Percentiles rank a stretch among this genome's conserved stretches.
Evolutionary conservation across 495 filamentous ascomycete genomes (phyloP).

Genomic region (Neurospora sp.): DNA sequence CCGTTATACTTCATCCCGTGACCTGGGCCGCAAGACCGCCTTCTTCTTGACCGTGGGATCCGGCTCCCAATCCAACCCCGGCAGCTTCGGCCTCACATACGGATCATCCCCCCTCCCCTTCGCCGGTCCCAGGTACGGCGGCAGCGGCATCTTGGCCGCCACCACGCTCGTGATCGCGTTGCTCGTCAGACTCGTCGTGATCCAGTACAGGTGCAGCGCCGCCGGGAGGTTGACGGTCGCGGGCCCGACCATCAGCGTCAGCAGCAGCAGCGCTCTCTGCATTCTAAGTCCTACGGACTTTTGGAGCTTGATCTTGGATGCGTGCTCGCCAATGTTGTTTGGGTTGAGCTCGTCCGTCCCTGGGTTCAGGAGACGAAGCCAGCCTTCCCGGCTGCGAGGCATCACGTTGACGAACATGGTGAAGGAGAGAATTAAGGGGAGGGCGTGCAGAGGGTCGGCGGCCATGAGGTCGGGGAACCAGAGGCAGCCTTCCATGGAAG

Average conservation of each 20-base stretch:
- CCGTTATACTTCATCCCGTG: not conserved
- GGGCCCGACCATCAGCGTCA: slow-evolving; percentile 36
- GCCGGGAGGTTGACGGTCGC: slow-evolving; percentile 43
- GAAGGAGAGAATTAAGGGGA: slow-evolving; percentile 51
- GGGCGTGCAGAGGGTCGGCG: slow-evolving; percentile 56
- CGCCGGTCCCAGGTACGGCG: not conserved
- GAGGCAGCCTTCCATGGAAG: slow-evolving; percentile 59
- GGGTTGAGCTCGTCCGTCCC: not conserved
- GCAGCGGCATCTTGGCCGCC: not conserved
- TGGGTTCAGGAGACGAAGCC: not conserved
- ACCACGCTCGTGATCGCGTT: not conserved
- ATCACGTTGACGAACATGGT: slow-evolving; percentile 35
- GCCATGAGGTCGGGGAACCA: slow-evolving; percentile 74
- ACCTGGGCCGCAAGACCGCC: not conserved
- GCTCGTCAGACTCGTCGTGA: slow-evolving; percentile 28
- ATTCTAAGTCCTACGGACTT: slow-evolving; percentile 11
- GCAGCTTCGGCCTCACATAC: not conserved
- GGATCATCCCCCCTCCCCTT: not conserved
- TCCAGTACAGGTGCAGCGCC: slow-evolving; percentile 66
- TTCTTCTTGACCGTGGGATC: not conserved
- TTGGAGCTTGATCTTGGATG: not conserved
- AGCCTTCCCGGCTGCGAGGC: slow-evolving; percentile 6
- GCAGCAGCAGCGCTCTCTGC: slow-evolving; percentile 23
- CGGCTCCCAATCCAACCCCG: not conserved
- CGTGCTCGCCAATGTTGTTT: not conserved